These are phyloP conservation scores for Candida jianshihensis DNA, from an alignment of 805 yeast species.

Conservation along the genomic window DNA sequence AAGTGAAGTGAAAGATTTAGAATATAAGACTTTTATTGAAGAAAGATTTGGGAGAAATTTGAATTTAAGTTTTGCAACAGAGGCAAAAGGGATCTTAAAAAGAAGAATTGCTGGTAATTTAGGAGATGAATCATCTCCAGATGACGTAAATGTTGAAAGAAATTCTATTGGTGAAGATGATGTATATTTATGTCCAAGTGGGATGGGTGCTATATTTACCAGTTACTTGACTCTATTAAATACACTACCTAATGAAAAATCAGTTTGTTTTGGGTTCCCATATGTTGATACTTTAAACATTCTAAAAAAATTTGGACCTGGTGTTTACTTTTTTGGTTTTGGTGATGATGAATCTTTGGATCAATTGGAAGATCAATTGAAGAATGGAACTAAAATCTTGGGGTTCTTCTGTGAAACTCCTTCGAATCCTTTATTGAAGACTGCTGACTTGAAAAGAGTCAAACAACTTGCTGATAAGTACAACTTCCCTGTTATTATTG, in stretches of 20 bases:
- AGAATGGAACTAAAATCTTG: conserved; percentile 57
- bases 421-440: conserved; percentile 83
- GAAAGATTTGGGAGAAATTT: conserved; percentile 87
- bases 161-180: conserved; percentile 41
- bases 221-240: conserved; percentile 58
- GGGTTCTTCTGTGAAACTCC: conserved; percentile 92
- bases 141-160: conserved; percentile 16
- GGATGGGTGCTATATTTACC: conserved; percentile 87
- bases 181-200: conserved; percentile 80
- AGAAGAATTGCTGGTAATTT: conserved; percentile 68
- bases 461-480: conserved; percentile 59
- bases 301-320: conserved; percentile 85
- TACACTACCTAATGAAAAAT: conserved; percentile 34
- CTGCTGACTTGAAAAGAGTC: conserved; percentile 69
- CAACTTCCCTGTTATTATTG: conserved; percentile 76
- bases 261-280: conserved; percentile 94
- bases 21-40: conserved; percentile 65
- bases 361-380: conserved; percentile 56
- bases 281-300: conserved; percentile 89
- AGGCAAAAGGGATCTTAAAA: conserved; percentile 69
- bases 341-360: conserved; percentile 70
- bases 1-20: conserved; percentile 34
- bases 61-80: conserved; percentile 66
- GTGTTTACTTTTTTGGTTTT: conserved; percentile 76
- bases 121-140: conserved; percentile 27